Base-by-base conservation (phyloP, 495 filamentous ascomycete genomes). In the Neurospora tetrasperma region DNA sequence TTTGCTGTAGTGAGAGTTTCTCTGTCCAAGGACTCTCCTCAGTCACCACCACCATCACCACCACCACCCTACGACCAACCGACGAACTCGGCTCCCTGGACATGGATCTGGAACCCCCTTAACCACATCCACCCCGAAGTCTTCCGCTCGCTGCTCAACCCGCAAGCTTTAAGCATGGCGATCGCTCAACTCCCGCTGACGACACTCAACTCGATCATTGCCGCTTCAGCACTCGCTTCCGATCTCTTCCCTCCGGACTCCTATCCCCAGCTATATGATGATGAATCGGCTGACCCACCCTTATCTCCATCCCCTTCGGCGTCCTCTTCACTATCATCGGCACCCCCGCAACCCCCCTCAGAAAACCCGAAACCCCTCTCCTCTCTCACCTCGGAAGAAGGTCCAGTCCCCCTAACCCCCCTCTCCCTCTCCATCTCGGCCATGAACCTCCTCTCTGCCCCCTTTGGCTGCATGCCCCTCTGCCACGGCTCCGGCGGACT, bases 401-500 rank as follows among this genome's bases (percentile, higher is more conserved):
- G 35, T 0, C 20, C 71, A 12, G 93, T 93, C 3, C 87, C 88
- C 0, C 87, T 90, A 18, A 94, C 93, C 0, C 84, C 88, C 2
- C 84, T 98, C 23, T 94, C 94, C 0, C 76, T 96, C 70, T 95
- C 92, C 62, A 92, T 98, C 9, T 89, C 89, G 0, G 75, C 81
- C 5, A 96, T 97, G 90, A 98, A 98, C 78, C 82, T 98, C 7
- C 74, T 91, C 6, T 91, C 92, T 8, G 94, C 91, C 80, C 95
- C 92, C 91, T 96, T 97, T 79, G 94, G 94, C 40, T 92, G 90
- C 0, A 98, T 98, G 95, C 95, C 95, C 6, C 91, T 97, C 3
- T 98, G 95, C 76, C 95, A 98, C 78, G 95, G 95, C 5, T 93
- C 93, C 14, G 95, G 95, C 3, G 95, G 95, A 0, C 83, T 98